Conservation (phyloP, 73 alveolate genomes). For the Blepharisma japonicum region DNA sequence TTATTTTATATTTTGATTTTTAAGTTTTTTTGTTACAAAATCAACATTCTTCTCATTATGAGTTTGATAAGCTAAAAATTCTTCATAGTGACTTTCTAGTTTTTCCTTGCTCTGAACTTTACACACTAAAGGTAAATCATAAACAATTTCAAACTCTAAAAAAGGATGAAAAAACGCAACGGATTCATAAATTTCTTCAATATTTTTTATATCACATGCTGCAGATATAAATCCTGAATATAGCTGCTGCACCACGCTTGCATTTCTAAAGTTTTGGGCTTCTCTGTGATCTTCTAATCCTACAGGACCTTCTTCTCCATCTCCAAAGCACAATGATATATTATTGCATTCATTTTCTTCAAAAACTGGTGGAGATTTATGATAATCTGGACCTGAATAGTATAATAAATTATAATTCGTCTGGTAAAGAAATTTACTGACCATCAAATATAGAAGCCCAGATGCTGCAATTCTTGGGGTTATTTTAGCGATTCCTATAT, state of each 20-base stretch:
- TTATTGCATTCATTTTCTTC: too few species aligned
- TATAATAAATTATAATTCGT: slow-evolving; percentile 3
- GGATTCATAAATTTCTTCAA: slow-evolving; percentile 10
- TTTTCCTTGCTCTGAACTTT: slow-evolving; percentile 36
- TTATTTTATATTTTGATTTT: neutral
- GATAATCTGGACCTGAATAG: neutral
- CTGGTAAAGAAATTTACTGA: neutral
- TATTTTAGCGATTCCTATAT: slow-evolving; percentile 18
- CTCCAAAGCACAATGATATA: slow-evolving; percentile 23
- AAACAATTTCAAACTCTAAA: slow-evolving; percentile 39
- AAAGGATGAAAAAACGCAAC: slow-evolving; percentile 33
- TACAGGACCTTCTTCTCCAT: slow-evolving; percentile 27
- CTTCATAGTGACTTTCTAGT: slow-evolving; percentile 47
- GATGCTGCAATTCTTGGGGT: neutral
- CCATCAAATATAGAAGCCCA: slow-evolving; percentile 22
- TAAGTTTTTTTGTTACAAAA: slow-evolving; percentile 36
- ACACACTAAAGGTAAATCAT: slow-evolving; percentile 29
- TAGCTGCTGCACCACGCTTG: slow-evolving; percentile 16
- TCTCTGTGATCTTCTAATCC: slow-evolving; percentile 33
- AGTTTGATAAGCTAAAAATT: slow-evolving; percentile 45
- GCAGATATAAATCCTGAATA: neutral
- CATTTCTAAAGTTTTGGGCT: slow-evolving; percentile 24
- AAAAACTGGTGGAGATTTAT: too few species aligned
- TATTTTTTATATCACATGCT: slow-evolving; percentile 1
- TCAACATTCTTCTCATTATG: slow-evolving; percentile 43